A percentile compares a stretch with the other conserved stretches of the same genome.
phyloP scores from a whole-genome alignment of 306 rosid genomes.

The Vigna mungo region DNA sequence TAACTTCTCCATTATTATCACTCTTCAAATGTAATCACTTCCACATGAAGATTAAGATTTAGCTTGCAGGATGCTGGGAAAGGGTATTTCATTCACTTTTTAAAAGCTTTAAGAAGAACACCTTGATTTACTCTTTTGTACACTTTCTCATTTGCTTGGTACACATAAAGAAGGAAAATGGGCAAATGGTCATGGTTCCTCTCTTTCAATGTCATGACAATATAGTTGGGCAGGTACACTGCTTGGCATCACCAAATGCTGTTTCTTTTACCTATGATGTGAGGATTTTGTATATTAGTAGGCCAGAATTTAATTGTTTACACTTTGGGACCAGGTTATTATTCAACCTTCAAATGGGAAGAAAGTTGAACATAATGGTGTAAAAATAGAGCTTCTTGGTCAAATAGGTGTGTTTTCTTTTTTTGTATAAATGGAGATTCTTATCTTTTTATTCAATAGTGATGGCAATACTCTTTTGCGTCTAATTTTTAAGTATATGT shows the following conservation, averaged over 20 bases:
- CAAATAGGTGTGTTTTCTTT: conserved; percentile 55
- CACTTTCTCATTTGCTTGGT: conserved; percentile 29
- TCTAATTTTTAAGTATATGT: background rate
- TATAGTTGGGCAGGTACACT: conserved; percentile 52
- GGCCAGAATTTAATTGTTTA: conserved; percentile 17
- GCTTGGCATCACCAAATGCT: background rate
- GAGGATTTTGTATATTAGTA: conserved; percentile 27
- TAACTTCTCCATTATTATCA: no score
- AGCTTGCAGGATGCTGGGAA: conserved; percentile 10
- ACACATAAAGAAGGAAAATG: conserved; percentile 50
- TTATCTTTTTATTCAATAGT: background rate
- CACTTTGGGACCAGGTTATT: conserved; percentile 43
- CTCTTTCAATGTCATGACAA: conserved; percentile 50
- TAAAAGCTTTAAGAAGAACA: conserved; percentile 17
- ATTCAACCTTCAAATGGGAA: conserved; percentile 55
- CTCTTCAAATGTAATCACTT: no score
- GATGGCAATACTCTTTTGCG: background rate
- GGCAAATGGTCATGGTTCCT: conserved; percentile 44
- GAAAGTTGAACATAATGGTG: conserved; percentile 57
- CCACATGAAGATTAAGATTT: background rate
- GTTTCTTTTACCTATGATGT: conserved; percentile 3
- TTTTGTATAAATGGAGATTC: background rate
- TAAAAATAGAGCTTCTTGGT: conserved; percentile 63
- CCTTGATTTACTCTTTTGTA: background rate
- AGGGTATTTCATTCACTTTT: background rate